Evolutionary conservation across 768 basidiomycete species (phyloP).

Genomic region (Terana coerulea): DNA sequence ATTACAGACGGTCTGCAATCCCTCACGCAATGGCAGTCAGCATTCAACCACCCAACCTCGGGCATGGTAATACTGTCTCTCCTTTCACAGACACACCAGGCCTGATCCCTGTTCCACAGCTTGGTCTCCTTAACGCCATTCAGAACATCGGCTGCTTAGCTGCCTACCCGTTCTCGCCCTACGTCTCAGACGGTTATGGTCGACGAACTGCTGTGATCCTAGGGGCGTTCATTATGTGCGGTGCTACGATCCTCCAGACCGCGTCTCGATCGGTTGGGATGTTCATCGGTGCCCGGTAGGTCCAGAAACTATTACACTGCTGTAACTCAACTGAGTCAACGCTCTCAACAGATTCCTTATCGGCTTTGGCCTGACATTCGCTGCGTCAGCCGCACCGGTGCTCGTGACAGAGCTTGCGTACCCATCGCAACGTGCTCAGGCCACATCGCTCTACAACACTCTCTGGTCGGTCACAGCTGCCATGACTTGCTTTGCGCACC

Average conservation of each 20-base stretch:
- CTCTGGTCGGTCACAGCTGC: slow-evolving; percentile 32
- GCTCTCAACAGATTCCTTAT: slow-evolving; percentile 29
- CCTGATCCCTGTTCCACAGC: slow-evolving; percentile 14
- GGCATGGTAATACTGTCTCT: slow-evolving; percentile 22
- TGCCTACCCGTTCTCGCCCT: slow-evolving; percentile 37
- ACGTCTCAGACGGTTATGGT: slow-evolving; percentile 38
- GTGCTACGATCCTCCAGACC: slow-evolving; percentile 36
- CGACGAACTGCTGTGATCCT: slow-evolving; percentile 33
- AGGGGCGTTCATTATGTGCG: slow-evolving; percentile 37
- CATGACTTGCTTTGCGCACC: background rate
- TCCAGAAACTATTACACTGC: background rate
- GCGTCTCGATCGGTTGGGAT: slow-evolving; percentile 36
- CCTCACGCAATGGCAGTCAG: slow-evolving; percentile 33
- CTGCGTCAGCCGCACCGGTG: slow-evolving; percentile 41
- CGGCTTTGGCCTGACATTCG: slow-evolving; percentile 42
- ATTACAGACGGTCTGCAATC: slow-evolving; percentile 34
- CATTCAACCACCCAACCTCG: slow-evolving; percentile 28
- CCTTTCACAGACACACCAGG: background rate
- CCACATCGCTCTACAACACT: slow-evolving; percentile 42
- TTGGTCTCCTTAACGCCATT: slow-evolving; percentile 34
- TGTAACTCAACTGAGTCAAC: background rate
- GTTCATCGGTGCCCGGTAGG: slow-evolving; percentile 42
- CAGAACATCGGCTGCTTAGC: slow-evolving; percentile 38
- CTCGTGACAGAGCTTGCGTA: slow-evolving; percentile 50
- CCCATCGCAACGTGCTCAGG: slow-evolving; percentile 41